Conservation (phyloP, 2,329 filamentous ascomycete genomes). For the Orbilia brochopaga region DNA sequence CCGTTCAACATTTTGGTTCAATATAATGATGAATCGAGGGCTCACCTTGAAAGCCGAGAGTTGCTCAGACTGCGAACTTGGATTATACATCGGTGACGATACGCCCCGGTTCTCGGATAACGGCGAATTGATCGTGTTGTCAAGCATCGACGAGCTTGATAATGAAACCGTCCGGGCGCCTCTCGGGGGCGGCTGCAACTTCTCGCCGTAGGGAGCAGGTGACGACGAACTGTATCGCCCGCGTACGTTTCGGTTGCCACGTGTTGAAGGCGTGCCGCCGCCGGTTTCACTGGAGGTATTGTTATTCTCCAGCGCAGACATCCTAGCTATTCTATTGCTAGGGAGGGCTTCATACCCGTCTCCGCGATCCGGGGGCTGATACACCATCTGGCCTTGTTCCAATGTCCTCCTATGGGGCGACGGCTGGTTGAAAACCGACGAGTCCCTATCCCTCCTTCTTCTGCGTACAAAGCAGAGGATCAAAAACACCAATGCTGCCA, state of each 20-base stretch:
- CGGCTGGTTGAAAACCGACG: constrained; percentile 80
- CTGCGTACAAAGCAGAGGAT: constrained; percentile 69
- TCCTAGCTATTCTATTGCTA: constrained; percentile 87
- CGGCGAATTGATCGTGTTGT: constrained; percentile 75
- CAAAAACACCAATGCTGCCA: constrained; percentile 71
- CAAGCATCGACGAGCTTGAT: constrained; percentile 80
- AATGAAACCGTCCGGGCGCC: constrained; percentile 82
- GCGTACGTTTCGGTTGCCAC: constrained; percentile 33
- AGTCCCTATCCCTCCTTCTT: constrained; percentile 65
- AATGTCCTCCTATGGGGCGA: constrained; percentile 66
- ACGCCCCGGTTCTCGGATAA: constrained; percentile 70
- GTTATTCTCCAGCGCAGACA: constrained; percentile 87
- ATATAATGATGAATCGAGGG: too few species aligned
- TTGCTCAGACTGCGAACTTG: constrained; percentile 93
- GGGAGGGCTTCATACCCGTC: constrained; percentile 75
- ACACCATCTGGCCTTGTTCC: constrained; percentile 57
- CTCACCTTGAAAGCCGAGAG: constrained; percentile 81
- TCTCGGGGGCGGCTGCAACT: constrained; percentile 55
- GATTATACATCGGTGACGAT: constrained; percentile 82
- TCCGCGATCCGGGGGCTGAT: constrained; percentile 56
- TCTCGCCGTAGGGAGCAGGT: constrained; percentile 46
- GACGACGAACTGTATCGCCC: constrained; percentile 35
- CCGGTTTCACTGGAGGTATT: constrained; percentile 43
- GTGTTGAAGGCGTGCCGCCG: constrained; percentile 61
- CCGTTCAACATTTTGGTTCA: neutral